Evolutionary conservation across 495 filamentous ascomycete species (phyloP).

Genomic region (Xylaria nigripes): DNA sequence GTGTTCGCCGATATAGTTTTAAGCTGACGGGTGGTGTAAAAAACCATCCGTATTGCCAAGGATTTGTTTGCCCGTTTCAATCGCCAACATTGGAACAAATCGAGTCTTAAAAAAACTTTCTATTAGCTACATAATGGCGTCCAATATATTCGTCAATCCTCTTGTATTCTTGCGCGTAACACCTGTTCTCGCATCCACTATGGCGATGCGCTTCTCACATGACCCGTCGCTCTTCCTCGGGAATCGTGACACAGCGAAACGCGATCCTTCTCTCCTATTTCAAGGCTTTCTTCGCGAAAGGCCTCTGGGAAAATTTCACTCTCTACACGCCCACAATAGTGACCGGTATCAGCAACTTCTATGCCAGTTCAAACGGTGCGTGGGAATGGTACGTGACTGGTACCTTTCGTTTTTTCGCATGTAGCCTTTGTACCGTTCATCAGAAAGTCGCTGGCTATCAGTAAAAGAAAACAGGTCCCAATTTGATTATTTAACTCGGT

Average conservation of each 20-base stretch:
- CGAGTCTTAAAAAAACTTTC: too few species aligned
- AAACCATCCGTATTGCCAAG: too few species aligned
- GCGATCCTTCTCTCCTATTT: conserved; percentile 22
- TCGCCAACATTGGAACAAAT: too few species aligned
- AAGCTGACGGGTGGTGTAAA: too few species aligned
- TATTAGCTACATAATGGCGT: conserved; percentile 24
- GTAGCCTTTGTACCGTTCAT: conserved; percentile 23
- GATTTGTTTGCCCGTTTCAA: too few species aligned
- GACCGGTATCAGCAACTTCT: conserved; percentile 17
- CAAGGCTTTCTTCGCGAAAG: conserved; percentile 22
- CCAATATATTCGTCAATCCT: conserved; percentile 32
- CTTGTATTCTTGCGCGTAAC: conserved; percentile 28
- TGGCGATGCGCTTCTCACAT: conserved; percentile 27
- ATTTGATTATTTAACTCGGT: not conserved
- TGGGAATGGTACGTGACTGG: conserved; percentile 23
- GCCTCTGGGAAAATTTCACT: conserved; percentile 15
- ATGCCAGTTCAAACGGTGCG: conserved; percentile 6
- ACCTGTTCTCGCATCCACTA: conserved; percentile 35
- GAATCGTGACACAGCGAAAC: conserved; percentile 16
- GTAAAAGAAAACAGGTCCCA: not conserved
- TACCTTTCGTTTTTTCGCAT: conserved; percentile 15
- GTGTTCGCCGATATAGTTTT: too few species aligned
- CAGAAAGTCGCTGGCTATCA: conserved; percentile 1
- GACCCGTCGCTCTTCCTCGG: conserved; percentile 29
- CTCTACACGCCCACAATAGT: conserved; percentile 18